These are phyloP conservation scores for Kodamaea nitidulidarum DNA, from an alignment of 805 yeast genomes.

Conservation along the genomic window DNA sequence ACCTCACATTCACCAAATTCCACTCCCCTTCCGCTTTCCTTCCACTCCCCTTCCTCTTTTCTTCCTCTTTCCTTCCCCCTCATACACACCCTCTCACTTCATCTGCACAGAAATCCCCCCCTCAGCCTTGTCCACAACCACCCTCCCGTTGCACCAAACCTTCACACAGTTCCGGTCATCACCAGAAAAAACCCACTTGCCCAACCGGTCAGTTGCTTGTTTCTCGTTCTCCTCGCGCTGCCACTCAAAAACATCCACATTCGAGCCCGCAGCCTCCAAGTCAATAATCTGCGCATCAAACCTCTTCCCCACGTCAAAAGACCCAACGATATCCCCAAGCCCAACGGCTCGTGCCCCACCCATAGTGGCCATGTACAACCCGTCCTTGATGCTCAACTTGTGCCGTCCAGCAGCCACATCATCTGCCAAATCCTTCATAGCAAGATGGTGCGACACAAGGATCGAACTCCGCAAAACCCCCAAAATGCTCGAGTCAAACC, in stretches of 20 bases:
- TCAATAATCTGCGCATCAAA: slow-evolving; percentile 84
- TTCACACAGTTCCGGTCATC: slow-evolving; percentile 82
- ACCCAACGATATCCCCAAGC: slow-evolving; percentile 56
- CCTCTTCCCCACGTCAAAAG: slow-evolving; percentile 70
- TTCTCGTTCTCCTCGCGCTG: slow-evolving; percentile 33
- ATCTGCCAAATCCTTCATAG: slow-evolving; percentile 28
- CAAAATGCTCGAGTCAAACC: slow-evolving; percentile 38
- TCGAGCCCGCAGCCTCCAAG: slow-evolving; percentile 48
- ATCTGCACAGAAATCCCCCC: slow-evolving; percentile 11
- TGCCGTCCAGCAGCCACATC: slow-evolving; percentile 30
- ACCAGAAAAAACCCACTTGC: slow-evolving; percentile 90
- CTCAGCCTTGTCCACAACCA: slow-evolving; percentile 24
- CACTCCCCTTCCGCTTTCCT: too few relatives aligned
- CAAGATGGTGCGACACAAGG: slow-evolving; percentile 38
- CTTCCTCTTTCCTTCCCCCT: not conserved
- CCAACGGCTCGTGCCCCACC: slow-evolving; percentile 85
- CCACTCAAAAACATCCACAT: slow-evolving; percentile 74
- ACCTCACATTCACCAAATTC: too few relatives aligned
- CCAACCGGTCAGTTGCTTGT: slow-evolving; percentile 52
- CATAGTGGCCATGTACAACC: slow-evolving; percentile 72
- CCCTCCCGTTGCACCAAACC: slow-evolving; percentile 81
- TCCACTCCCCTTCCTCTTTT: too few relatives aligned
- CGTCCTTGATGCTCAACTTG: slow-evolving; percentile 59
- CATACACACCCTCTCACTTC: not conserved
- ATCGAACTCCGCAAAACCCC: slow-evolving; percentile 31